phyloP scores from a whole-genome alignment of 2,329 filamentous ascomycete species.

The Pseudogymnoascus sp. region DNA sequence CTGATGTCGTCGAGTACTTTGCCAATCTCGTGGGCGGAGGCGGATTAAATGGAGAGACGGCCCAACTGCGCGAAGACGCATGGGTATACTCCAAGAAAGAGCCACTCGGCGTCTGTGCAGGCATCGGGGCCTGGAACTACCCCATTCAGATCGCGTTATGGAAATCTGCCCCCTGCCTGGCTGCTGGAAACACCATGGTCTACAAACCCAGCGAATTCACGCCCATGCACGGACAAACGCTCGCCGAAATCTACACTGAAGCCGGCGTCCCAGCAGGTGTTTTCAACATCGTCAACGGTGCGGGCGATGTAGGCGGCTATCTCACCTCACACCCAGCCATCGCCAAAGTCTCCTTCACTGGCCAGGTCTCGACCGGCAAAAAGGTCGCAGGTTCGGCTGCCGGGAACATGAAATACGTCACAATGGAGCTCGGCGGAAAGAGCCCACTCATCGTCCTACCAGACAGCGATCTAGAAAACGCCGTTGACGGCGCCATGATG shows the following conservation, averaged over 20 bases:
- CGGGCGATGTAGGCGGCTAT: constrained; percentile 67
- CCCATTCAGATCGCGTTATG: constrained; percentile 84
- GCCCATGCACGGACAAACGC: constrained; percentile 67
- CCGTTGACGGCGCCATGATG: constrained; percentile 87
- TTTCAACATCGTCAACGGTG: constrained; percentile 81
- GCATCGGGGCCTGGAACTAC: constrained; percentile 89
- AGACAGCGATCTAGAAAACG: constrained; percentile 68
- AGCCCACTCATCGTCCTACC: constrained; percentile 72
- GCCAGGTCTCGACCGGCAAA: constrained; percentile 73
- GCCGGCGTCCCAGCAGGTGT: constrained; percentile 74
- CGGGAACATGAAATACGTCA: constrained; percentile 78
- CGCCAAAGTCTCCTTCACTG: constrained; percentile 84
- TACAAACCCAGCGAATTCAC: constrained; percentile 89
- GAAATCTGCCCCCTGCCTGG: constrained; percentile 80
- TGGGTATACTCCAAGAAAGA: constrained; percentile 80
- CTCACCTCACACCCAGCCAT: constrained; percentile 64
- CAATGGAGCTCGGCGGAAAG: constrained; percentile 88
- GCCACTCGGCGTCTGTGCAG: constrained; percentile 73
- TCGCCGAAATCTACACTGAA: constrained; percentile 69
- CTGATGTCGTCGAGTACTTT: constrained; percentile 81
- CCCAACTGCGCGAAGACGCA: constrained; percentile 63
- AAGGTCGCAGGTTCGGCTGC: constrained; percentile 73
- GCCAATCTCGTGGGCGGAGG: constrained; percentile 70
- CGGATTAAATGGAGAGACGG: constrained; percentile 72
- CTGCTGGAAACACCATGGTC: constrained; percentile 82